Evolutionary conservation across 345 rosid genomes (phyloP).

Genomic region (Euphorbia lathyris): DNA sequence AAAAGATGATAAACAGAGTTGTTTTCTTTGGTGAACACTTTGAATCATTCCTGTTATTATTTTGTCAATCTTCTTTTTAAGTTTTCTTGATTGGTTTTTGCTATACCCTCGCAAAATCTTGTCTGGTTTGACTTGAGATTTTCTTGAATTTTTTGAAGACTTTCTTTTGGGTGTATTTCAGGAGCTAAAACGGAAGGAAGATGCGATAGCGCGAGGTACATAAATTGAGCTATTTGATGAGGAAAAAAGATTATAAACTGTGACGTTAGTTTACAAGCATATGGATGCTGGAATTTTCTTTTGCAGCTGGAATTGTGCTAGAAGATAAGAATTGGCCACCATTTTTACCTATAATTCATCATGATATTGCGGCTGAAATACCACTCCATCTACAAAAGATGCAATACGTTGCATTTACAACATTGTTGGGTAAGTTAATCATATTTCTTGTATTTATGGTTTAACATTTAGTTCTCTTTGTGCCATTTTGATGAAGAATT

Average conservation of each 20-base stretch:
- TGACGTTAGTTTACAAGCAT: slow-evolving; percentile 2
- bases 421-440: slow-evolving; percentile 65
- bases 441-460: not conserved
- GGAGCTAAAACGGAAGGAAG: slow-evolving; percentile 90
- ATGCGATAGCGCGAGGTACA: slow-evolving; percentile 64
- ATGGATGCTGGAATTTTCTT: slow-evolving; percentile 5
- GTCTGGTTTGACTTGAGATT: slow-evolving; percentile 7
- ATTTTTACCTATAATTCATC: slow-evolving; percentile 87
- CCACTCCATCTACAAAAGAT: slow-evolving; percentile 84
- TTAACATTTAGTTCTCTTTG: not conserved
- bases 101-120: slow-evolving; percentile 5
- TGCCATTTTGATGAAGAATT: not conserved
- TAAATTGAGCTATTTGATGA: slow-evolving; percentile 1
- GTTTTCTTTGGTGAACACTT: not conserved
- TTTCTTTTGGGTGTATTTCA: slow-evolving; percentile 29
- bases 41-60: not conserved
- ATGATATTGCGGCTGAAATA: slow-evolving; percentile 89
- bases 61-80: not conserved
- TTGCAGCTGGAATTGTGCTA: slow-evolving; percentile 86
- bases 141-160: not conserved
- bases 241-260: slow-evolving; percentile 13
- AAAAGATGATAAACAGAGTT: not conserved
- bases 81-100: not conserved
- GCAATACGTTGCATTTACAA: slow-evolving; percentile 88
- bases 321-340: slow-evolving; percentile 99